These are phyloP conservation scores for Phytophthora pseudosyringae DNA, from an alignment of 352 stramenopile species.

Conservation along the genomic window DNA sequence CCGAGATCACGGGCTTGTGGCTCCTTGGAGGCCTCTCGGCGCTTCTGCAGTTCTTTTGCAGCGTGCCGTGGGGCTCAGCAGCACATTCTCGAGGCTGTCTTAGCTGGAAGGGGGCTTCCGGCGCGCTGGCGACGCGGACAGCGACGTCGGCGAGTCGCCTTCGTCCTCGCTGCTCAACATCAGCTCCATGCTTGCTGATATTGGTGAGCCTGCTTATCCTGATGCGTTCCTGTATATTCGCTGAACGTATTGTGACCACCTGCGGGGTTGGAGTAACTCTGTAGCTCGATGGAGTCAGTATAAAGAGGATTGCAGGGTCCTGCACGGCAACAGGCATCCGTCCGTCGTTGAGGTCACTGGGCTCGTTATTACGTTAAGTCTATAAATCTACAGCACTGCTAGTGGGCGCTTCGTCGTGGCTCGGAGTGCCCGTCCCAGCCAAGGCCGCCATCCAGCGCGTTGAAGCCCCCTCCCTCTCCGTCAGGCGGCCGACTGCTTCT, in stretches of 20 bases:
- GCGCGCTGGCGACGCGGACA: slow-evolving; percentile 6
- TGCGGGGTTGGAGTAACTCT: not conserved
- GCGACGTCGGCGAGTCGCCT: slow-evolving; percentile 19
- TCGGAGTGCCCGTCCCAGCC: not conserved
- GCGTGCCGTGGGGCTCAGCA: slow-evolving; percentile 12
- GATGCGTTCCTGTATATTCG: not conserved
- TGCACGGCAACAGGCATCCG: not conserved
- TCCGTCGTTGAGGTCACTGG: slow-evolving; percentile 20
- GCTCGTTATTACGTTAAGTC: slow-evolving; percentile 41
- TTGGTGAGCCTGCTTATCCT: slow-evolving; percentile 9
- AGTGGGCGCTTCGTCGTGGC: slow-evolving; percentile 6
- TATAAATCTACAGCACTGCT: slow-evolving; percentile 43
- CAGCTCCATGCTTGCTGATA: slow-evolving; percentile 51
- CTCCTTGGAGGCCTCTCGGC: not conserved
- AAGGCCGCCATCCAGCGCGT: not conserved
- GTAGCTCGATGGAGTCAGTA: not conserved
- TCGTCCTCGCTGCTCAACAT: slow-evolving; percentile 73
- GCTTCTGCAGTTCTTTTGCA: not conserved
- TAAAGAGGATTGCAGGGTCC: not conserved
- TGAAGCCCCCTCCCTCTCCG: not conserved
- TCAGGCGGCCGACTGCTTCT: not conserved
- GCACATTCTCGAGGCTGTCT: slow-evolving; percentile 28
- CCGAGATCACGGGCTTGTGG: slow-evolving; percentile 69
- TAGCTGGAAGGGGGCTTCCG: slow-evolving; percentile 8
- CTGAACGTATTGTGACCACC: not conserved